A percentile compares a stretch with the other conserved stretches of the same genome.
Evolutionary conservation across 768 basidiomycete species (phyloP).

Genomic region (Lactifluus piperatus): DNA sequence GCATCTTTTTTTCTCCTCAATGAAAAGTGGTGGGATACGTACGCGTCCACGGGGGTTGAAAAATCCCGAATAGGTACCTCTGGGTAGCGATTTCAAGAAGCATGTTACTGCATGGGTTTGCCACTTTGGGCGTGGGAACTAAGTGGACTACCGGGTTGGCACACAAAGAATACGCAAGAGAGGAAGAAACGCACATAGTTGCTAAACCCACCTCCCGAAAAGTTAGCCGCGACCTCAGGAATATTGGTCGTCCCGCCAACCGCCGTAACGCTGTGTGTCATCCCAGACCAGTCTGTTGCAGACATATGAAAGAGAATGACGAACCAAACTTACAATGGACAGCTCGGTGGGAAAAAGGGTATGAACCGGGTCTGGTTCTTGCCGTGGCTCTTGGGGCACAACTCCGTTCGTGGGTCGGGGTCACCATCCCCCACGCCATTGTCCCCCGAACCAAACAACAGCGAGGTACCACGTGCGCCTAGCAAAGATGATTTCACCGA

Average conservation of each 20-base stretch:
- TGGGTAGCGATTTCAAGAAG: conserved; percentile 37
- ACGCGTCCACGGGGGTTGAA: conserved; percentile 51
- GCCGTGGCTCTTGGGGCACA: conserved; percentile 53
- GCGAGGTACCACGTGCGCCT: conserved; percentile 58
- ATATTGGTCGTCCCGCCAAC: conserved; percentile 56
- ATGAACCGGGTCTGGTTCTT: conserved; percentile 44
- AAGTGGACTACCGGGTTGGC: not conserved
- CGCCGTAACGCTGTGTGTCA: conserved; percentile 46
- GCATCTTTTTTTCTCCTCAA: not conserved
- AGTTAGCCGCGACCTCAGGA: conserved; percentile 49
- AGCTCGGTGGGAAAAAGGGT: conserved; percentile 48
- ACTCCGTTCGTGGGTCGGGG: conserved; percentile 42
- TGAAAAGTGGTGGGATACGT: conserved; percentile 8
- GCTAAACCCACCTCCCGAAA: conserved; percentile 72
- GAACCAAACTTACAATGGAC: conserved; percentile 27
- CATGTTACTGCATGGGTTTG: conserved; percentile 37
- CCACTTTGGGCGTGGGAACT: conserved; percentile 48
- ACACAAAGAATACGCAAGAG: not conserved
- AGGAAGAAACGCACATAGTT: conserved; percentile 39
- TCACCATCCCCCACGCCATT: conserved; percentile 61
- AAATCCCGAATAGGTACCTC: conserved; percentile 42
- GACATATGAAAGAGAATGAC: not conserved
- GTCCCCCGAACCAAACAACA: conserved; percentile 67
- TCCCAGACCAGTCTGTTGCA: not conserved
- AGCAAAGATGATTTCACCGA: not conserved